Conservation (phyloP, 2,329 filamentous ascomycete genomes). For the Aspergillus fijiensis region DNA sequence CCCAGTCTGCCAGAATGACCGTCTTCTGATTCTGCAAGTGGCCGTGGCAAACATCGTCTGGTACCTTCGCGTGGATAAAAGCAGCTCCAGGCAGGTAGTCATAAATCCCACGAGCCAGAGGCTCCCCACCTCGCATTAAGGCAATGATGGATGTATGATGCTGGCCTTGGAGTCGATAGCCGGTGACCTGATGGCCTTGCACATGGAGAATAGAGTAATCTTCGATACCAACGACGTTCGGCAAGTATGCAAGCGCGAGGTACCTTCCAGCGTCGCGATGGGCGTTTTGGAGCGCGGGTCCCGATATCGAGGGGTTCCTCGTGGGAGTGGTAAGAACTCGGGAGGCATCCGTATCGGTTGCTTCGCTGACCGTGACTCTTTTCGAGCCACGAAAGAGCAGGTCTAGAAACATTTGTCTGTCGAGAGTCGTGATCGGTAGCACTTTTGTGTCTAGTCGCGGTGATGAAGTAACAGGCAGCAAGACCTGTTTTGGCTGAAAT, state of each 20-base stretch:
- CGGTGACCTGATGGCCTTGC: conserved; percentile 46
- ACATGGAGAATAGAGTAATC: conserved; percentile 53
- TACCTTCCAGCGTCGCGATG: conserved; percentile 55
- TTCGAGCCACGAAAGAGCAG: conserved; percentile 18
- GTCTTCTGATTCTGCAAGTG: conserved; percentile 44
- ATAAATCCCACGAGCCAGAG: conserved; percentile 60
- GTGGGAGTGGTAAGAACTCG: conserved; percentile 56
- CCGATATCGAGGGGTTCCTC: conserved; percentile 50
- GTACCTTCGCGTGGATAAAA: conserved; percentile 50
- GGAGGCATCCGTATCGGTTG: conserved; percentile 46
- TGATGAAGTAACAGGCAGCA: conserved; percentile 43
- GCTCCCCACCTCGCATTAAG: conserved; percentile 63
- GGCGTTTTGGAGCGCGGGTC: conserved; percentile 49
- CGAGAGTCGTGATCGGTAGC: conserved; percentile 47
- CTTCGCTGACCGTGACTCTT: conserved; percentile 39
- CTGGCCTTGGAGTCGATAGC: conserved; percentile 52
- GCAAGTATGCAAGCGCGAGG: conserved; percentile 52
- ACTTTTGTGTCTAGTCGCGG: conserved; percentile 45
- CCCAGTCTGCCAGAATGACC: conserved; percentile 59
- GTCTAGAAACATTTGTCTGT: conserved; percentile 28
- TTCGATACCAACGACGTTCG: conserved; percentile 51
- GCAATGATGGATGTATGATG: conserved; percentile 54
- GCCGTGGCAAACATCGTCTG: conserved; percentile 43
- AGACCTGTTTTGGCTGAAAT: conserved; percentile 47
- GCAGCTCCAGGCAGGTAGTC: conserved; percentile 52